A percentile compares a stretch with the other conserved stretches of the same genome.
Conservation (phyloP, 108 stramenopile genomes). For the Stephanodiscus minutulus region DNA sequence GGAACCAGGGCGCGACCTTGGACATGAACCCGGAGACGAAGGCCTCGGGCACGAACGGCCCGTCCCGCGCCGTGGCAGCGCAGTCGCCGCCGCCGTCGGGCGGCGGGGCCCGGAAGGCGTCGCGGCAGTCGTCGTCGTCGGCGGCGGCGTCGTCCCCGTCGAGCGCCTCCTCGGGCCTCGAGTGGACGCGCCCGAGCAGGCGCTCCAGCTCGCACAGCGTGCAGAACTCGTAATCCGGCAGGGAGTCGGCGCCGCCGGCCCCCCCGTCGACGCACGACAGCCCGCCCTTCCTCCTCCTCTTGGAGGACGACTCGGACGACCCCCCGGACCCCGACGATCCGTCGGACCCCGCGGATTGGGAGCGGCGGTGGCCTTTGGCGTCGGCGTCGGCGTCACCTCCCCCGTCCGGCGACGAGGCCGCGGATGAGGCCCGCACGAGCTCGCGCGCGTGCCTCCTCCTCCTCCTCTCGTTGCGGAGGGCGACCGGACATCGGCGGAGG, state of each 20-base stretch:
- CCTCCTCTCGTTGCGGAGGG: conserved; percentile 30
- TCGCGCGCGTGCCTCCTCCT: conserved; percentile 17
- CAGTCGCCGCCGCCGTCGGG: neutral
- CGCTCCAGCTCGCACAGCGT: conserved; percentile 80
- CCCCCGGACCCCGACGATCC: conserved; percentile 11
- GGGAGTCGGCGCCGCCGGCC: neutral
- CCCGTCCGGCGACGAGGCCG: conserved; percentile 42
- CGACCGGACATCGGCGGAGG: conserved; percentile 56
- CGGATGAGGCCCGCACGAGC: conserved; percentile 43
- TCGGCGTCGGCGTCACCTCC: neutral
- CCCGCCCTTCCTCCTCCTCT: conserved; percentile 24
- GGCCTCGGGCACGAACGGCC: conserved; percentile 65
- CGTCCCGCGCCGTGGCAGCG: neutral
- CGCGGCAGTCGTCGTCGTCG: neutral
- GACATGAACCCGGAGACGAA: conserved; percentile 84
- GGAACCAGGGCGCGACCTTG: conserved; percentile 89
- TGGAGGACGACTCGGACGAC: conserved; percentile 7
- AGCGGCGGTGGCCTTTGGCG: conserved; percentile 19
- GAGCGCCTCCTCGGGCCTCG: conserved; percentile 19
- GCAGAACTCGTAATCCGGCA: conserved; percentile 62
- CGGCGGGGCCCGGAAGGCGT: neutral
- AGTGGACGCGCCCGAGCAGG: conserved; percentile 68
- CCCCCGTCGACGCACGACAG: conserved; percentile 16
- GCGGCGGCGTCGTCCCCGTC: conserved; percentile 1
- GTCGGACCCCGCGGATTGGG: conserved; percentile 7